Evolutionary conservation across 2,329 filamentous ascomycete species (phyloP).

Genomic region (Chrysoporthe austroafricana): DNA sequence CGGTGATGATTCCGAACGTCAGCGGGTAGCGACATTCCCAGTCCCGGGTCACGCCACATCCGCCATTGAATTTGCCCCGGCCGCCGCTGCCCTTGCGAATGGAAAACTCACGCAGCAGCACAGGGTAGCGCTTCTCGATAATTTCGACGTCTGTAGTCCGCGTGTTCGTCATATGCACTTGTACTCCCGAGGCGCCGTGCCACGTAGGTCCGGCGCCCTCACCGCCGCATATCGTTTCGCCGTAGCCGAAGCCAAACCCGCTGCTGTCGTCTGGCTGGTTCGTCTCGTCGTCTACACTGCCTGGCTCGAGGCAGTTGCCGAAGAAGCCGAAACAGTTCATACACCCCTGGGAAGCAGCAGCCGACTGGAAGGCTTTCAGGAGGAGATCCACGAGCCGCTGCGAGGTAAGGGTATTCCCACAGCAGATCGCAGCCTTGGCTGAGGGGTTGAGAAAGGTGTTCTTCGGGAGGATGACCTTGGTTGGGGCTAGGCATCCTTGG

Average conservation of each 20-base stretch:
- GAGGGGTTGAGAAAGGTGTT: constrained; percentile 38
- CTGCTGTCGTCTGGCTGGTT: constrained; percentile 3
- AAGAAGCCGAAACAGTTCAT: constrained; percentile 37
- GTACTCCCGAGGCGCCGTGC: constrained; percentile 31
- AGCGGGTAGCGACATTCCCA: constrained; percentile 25
- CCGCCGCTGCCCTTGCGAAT: constrained; percentile 32
- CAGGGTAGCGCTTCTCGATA: constrained; percentile 34
- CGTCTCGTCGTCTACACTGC: background rate
- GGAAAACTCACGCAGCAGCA: constrained; percentile 32
- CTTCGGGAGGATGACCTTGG: constrained; percentile 34
- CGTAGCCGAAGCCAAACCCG: constrained; percentile 22
- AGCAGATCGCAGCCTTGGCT: constrained; percentile 34
- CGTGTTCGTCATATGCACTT: constrained; percentile 34
- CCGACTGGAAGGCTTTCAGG: constrained; percentile 36
- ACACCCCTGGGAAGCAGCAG: constrained; percentile 35
- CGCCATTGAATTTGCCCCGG: constrained; percentile 29
- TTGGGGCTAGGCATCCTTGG: constrained; percentile 37
- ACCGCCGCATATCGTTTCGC: constrained; percentile 34
- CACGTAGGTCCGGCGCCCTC: constrained; percentile 31
- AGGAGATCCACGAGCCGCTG: constrained; percentile 38
- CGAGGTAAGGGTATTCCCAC: constrained; percentile 35
- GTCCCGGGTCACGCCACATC: constrained; percentile 32
- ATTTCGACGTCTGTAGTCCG: constrained; percentile 33
- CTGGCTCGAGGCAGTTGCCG: constrained; percentile 30
- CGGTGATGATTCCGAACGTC: constrained; percentile 23